These are phyloP conservation scores for Calonectria honghensis DNA, from an alignment of 2,329 filamentous ascomycete species.

Conservation along the genomic window DNA sequence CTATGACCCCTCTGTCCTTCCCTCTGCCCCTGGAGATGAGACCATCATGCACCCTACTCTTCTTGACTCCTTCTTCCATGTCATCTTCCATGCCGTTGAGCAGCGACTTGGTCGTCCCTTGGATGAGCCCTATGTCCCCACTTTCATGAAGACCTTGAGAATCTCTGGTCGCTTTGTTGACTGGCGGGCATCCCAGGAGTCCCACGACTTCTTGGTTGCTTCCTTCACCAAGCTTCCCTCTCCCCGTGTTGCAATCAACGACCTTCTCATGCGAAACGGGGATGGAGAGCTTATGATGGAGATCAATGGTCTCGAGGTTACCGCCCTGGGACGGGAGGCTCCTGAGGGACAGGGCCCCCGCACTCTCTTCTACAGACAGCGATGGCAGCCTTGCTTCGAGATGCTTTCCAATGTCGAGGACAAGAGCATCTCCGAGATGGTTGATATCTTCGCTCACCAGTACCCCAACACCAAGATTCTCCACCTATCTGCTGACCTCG, in stretches of 20 bases:
- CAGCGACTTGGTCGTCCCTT: conserved; percentile 49
- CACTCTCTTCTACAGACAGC: conserved; percentile 50
- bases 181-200: conserved; percentile 40
- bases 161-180: conserved; percentile 50
- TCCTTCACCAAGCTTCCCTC: conserved; percentile 52
- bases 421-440: conserved; percentile 43
- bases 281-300: conserved; percentile 49
- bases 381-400: conserved; percentile 53
- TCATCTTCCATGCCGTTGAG: conserved; percentile 53
- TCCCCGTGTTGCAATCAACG: conserved; percentile 52
- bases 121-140: conserved; percentile 53
- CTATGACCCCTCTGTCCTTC: conserved; percentile 46
- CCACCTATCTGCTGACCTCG: conserved; percentile 46
- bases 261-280: conserved; percentile 49
- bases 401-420: conserved; percentile 44
- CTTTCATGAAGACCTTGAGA: conserved; percentile 49
- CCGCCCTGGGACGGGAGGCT: conserved; percentile 48
- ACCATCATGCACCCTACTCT: conserved; percentile 52
- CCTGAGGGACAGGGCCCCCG: conserved; percentile 46
- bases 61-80: conserved; percentile 54
- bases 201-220: conserved; percentile 45
- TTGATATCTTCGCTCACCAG: conserved; percentile 52
- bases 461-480: conserved; percentile 51
- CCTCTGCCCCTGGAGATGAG: conserved; percentile 48
- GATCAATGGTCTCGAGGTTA: conserved; percentile 50